Evolutionary conservation across 192 early-diverging fungal genomes (phyloP), one percentile per base, ranked within the genome.

Genomic region (Fimicolochytrium jonesii): DNA sequence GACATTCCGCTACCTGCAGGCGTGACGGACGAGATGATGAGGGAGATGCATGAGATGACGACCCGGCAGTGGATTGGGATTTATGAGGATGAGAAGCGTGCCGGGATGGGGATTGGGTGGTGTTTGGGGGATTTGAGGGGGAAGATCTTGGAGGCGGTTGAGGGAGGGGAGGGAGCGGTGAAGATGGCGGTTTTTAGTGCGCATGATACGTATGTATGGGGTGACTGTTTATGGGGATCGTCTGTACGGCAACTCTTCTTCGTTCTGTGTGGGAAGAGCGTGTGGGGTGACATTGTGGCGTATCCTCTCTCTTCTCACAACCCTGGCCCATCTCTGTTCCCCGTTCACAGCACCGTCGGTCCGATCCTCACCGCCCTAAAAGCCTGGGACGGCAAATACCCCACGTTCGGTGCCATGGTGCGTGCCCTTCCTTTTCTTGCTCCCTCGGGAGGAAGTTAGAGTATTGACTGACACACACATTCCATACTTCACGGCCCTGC

Each of bases 171-270:
- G 10, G 31, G 33, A 15, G 55, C 56, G 15, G 58, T 59, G 25
- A 74, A 70, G 45, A 5, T 74, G 50, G 56, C 67, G n/a, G 30
- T 74, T 7, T 74, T 66, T 39, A 66, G 62, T 0, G 72, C 61
- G 23, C 72, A 74, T 49, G 72, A 74, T 31, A 64, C 71, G 68
- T 71, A 36, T 57, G 61, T 70, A 37, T 9, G n/a, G n/a, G n/a
- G n/a, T n/a, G n/a, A n/a, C n/a, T n/a, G n/a, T n/a, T n/a, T n/a
- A n/a, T n/a, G n/a, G n/a, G n/a, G n/a, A n/a, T n/a, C n/a, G n/a
- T n/a, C n/a, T n/a, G n/a, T n/a, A n/a, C n/a, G n/a, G n/a, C n/a
- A n/a, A n/a, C n/a, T n/a, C n/a, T n/a, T n/a, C n/a, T n/a, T n/a
- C n/a, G n/a, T n/a, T n/a, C n/a, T n/a, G n/a, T n/a, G n/a, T n/a